phyloP scores from a whole-genome alignment of 164 flowering plant species.

The Macadamia tetraphylla region DNA sequence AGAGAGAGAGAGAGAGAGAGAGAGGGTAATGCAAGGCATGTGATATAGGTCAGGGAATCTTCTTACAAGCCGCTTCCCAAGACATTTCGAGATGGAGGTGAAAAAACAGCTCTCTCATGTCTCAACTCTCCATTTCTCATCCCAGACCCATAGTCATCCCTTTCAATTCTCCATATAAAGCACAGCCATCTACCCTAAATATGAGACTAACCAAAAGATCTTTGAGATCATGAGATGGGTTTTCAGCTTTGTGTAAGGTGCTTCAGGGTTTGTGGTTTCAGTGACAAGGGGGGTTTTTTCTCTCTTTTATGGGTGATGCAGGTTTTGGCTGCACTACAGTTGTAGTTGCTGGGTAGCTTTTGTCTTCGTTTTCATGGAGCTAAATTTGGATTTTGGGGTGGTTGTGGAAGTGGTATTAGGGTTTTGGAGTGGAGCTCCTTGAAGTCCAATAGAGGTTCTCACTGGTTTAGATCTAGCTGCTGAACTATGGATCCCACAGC shows the following conservation, averaged over 20 bases:
- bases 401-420: slow-evolving; percentile 3
- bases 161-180: not conserved
- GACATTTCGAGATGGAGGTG: not conserved
- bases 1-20: too few species aligned
- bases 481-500: slow-evolving; percentile 27
- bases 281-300: not conserved
- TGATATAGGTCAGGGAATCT: not conserved
- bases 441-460: slow-evolving; percentile 14
- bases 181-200: too few species aligned
- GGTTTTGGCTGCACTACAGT: not conserved
- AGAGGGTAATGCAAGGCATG: not conserved
- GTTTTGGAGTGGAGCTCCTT: slow-evolving; percentile 21
- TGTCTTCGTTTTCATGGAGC: not conserved
- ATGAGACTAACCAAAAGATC: too few species aligned
- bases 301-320: not conserved
- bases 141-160: not conserved
- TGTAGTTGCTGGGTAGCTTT: not conserved
- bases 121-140: not conserved
- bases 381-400: not conserved
- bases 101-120: not conserved
- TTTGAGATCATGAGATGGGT: not conserved
- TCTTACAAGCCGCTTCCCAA: not conserved
- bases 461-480: slow-evolving; percentile 19
- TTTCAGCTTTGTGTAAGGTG: not conserved
- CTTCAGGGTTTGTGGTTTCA: not conserved